Conservation (phyloP, 2,329 filamentous ascomycete genomes). For the Leptographium wingfieldii region DNA sequence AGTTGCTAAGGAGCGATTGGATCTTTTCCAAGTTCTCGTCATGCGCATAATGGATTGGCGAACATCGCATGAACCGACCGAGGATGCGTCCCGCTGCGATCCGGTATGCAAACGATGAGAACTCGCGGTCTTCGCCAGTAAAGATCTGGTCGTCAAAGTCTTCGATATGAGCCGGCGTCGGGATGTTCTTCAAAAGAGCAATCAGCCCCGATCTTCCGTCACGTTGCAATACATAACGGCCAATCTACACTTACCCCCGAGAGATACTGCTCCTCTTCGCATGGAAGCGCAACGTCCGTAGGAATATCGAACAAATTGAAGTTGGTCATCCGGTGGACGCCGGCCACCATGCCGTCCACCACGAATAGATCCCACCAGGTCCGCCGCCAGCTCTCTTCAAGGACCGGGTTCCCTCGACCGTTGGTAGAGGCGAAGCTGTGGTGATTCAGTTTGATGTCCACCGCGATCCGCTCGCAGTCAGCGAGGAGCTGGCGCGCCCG, state of each 20-base stretch:
- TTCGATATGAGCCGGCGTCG: conserved; percentile 49
- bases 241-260: conserved; percentile 34
- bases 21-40: conserved; percentile 39
- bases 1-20: conserved; percentile 51
- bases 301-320: conserved; percentile 56
- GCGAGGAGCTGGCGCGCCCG: conserved; percentile 55
- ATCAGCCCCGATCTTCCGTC: background rate
- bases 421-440: conserved; percentile 51
- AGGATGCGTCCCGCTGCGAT: conserved; percentile 72
- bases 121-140: conserved; percentile 52
- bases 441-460: conserved; percentile 66
- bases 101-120: conserved; percentile 77
- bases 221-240: background rate
- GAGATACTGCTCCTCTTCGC: conserved; percentile 65
- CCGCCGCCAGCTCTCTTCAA: conserved; percentile 74
- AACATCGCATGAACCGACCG: conserved; percentile 56
- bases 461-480: conserved; percentile 56
- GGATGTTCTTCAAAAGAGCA: conserved; percentile 32
- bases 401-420: conserved; percentile 49
- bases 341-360: conserved; percentile 75
- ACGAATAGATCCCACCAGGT: conserved; percentile 85
- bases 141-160: conserved; percentile 72
- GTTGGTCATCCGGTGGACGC: conserved; percentile 59
- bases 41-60: conserved; percentile 36
- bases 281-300: conserved; percentile 62